Conservation (phyloP, 2,329 filamentous ascomycete genomes). For the Aspergillus ibericus region DNA sequence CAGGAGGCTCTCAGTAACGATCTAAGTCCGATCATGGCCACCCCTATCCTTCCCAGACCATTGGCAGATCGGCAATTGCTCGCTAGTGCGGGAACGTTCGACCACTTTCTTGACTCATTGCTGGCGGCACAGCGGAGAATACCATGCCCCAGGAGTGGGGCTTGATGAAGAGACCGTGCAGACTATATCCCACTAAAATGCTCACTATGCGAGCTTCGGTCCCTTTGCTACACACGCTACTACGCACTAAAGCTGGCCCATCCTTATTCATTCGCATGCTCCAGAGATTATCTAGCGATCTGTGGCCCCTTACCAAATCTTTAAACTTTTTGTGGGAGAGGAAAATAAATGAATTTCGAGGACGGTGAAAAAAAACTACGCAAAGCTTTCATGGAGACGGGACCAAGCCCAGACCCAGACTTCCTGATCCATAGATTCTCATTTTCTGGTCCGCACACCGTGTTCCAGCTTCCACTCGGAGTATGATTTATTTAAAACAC, state of each 20-base stretch:
- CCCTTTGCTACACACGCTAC: not conserved
- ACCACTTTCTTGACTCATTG: not conserved
- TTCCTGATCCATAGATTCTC: not conserved
- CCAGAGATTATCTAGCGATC: not conserved
- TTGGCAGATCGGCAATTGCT: not conserved
- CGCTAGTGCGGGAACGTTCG: not conserved
- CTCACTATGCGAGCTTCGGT: not conserved
- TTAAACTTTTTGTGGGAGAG: not conserved
- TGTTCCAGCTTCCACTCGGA: not conserved
- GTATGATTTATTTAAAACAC: not conserved
- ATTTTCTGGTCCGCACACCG: not conserved
- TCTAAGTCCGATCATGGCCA: not conserved
- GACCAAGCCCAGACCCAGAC: not conserved
- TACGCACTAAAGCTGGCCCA: not conserved
- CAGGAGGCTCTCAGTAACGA: not conserved
- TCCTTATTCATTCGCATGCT: not conserved
- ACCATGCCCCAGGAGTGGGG: not conserved
- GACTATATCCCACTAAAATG: not conserved
- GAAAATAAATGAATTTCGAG: not conserved
- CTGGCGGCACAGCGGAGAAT: not conserved
- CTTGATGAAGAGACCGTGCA: not conserved
- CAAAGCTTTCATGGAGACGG: slow-evolving; percentile 1
- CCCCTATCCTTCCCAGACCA: slow-evolving; percentile 1
- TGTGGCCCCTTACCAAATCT: slow-evolving; percentile 3
- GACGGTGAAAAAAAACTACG: not conserved